Conservation (phyloP, 768 basidiomycete genomes). For the Suillus variegatus region DNA sequence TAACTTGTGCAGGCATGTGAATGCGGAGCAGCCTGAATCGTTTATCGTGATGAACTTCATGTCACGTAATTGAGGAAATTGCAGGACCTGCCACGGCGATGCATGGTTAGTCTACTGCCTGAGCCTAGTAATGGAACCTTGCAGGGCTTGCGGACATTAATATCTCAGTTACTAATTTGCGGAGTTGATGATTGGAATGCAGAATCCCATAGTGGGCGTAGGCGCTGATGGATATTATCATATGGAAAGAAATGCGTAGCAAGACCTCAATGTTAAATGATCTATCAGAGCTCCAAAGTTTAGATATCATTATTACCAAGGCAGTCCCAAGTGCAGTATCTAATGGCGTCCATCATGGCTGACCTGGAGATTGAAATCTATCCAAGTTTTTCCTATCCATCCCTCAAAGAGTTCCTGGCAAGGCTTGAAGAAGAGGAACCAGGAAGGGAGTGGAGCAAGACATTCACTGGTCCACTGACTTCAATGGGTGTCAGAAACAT, state of each 20-base stretch:
- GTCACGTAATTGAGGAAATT: too few relatives aligned
- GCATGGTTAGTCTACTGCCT: too few relatives aligned
- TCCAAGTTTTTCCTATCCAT: not conserved
- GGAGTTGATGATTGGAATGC: too few relatives aligned
- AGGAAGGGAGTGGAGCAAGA: not conserved
- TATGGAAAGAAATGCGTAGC: not conserved
- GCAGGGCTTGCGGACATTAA: too few relatives aligned
- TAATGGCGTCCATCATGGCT: not conserved
- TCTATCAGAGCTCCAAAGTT: not conserved
- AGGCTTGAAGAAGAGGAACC: not conserved
- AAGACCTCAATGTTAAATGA: not conserved
- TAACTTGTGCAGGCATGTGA: too few relatives aligned
- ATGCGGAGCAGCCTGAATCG: too few relatives aligned
- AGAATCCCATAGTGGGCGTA: too few relatives aligned
- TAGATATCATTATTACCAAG: not conserved
- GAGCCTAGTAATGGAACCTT: too few relatives aligned
- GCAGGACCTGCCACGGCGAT: too few relatives aligned
- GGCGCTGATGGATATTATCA: not conserved
- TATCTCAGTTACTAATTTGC: too few relatives aligned
- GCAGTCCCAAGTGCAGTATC: not conserved
- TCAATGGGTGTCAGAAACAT: not conserved
- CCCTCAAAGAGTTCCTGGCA: constrained; percentile 2
- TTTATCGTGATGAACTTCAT: too few relatives aligned
- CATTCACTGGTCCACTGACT: not conserved
- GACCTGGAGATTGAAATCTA: not conserved